Evolutionary conservation across 1,284 basidiomycete genomes (phyloP).

Genomic region (Ceratobasidium sp.): DNA sequence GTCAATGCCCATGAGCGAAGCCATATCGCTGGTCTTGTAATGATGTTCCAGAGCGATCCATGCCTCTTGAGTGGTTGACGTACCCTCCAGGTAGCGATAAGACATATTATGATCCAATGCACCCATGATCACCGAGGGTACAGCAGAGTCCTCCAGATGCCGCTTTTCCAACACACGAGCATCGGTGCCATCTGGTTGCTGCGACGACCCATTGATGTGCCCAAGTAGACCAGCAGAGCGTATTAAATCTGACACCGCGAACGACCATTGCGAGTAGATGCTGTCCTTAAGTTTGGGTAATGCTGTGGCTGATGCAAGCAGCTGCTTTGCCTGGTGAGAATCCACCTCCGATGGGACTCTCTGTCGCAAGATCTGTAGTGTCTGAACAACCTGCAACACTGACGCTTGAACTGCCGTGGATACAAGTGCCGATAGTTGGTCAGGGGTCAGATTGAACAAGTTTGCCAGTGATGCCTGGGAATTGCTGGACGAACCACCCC

Average conservation of each 20-base stretch:
- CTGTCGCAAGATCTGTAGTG: too few relatives aligned
- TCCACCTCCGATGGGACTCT: too few relatives aligned
- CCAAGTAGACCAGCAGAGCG: constrained; percentile 4
- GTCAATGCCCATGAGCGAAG: not conserved
- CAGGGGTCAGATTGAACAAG: too few relatives aligned
- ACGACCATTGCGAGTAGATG: constrained; percentile 4
- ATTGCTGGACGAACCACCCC: too few relatives aligned
- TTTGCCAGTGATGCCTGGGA: too few relatives aligned
- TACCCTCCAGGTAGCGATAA: not conserved
- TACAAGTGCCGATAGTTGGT: too few relatives aligned
- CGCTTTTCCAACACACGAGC: not conserved
- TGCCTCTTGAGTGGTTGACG: not conserved
- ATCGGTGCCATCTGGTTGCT: not conserved
- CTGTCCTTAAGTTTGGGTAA: constrained; percentile 13
- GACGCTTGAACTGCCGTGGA: too few relatives aligned
- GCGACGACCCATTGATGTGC: constrained; percentile 1
- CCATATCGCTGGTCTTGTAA: not conserved
- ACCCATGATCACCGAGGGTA: not conserved
- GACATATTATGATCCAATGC: constrained; percentile 5
- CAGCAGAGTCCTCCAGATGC: not conserved
- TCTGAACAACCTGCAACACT: too few relatives aligned
- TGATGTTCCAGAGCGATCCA: constrained; percentile 6
- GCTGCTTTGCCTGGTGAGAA: not conserved
- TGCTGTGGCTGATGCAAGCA: not conserved
- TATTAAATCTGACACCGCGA: not conserved